phyloP scores from a whole-genome alignment of 805 yeast genomes.

The Metschnikowia matae region DNA sequence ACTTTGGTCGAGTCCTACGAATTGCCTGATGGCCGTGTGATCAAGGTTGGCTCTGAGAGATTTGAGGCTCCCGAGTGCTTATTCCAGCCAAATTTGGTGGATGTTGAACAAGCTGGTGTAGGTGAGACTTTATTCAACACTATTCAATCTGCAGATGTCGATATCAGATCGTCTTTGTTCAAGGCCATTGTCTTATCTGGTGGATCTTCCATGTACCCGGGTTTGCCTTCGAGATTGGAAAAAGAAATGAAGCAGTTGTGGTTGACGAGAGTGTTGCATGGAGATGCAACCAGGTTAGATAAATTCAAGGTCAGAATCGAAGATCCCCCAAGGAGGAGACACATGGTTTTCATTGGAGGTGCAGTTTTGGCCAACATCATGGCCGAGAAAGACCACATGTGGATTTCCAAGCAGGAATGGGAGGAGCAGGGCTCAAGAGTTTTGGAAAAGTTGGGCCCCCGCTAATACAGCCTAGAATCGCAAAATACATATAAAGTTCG shows the following conservation, averaged over 20 bases:
- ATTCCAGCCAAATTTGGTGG: conserved; percentile 93
- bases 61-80: conserved; percentile 96
- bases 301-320: conserved; percentile 95
- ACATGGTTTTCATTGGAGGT: conserved; percentile 98
- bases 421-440: conserved; percentile 91
- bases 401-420: conserved; percentile 96
- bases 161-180: conserved; percentile 81
- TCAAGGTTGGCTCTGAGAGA: conserved; percentile 91
- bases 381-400: conserved; percentile 98
- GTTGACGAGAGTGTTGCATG: conserved; percentile 83
- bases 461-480: conserved; percentile 38
- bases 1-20: conserved; percentile 87
- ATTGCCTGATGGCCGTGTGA: conserved; percentile 93
- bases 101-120: conserved; percentile 94
- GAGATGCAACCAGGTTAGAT: conserved; percentile 79
- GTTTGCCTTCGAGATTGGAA: conserved; percentile 91
- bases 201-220: conserved; percentile 98
- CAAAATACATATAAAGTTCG: background rate
- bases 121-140: conserved; percentile 92
- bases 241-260: conserved; percentile 95
- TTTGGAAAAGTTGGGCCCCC: conserved; percentile 85
- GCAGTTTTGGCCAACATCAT: conserved; percentile 96
- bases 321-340: conserved; percentile 98
- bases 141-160: conserved; percentile 92
- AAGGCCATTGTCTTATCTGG: conserved; percentile 94